These are phyloP conservation scores for Marchantia paleacea DNA, from an alignment of 225 moss, liverwort and hornwort genomes.

Conservation along the genomic window DNA sequence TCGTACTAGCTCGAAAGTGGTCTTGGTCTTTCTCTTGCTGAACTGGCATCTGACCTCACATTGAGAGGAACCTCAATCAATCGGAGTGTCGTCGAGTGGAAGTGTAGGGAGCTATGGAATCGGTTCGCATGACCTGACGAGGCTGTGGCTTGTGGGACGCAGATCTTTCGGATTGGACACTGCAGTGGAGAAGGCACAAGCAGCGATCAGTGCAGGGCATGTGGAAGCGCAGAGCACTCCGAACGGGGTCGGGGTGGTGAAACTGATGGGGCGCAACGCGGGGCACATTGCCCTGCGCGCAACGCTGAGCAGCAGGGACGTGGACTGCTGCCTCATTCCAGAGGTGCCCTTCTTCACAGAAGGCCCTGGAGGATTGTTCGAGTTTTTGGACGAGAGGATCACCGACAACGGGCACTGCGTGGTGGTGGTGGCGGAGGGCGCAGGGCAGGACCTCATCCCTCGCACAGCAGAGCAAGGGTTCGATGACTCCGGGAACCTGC, in stretches of 20 bases:
- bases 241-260: conserved; percentile 77
- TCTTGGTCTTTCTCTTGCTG: too few species aligned
- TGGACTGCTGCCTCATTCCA: conserved; percentile 77
- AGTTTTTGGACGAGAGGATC: conserved; percentile 51
- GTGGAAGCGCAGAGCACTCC: conserved; percentile 78
- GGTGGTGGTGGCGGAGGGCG: conserved; percentile 75
- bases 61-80: too few species aligned
- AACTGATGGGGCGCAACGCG: conserved; percentile 83
- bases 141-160: conserved; percentile 37
- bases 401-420: conserved; percentile 65
- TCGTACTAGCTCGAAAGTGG: too few species aligned
- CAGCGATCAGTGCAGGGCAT: conserved; percentile 71
- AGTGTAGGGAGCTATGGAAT: too few species aligned
- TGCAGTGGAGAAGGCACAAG: conserved; percentile 80
- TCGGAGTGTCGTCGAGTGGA: too few species aligned
- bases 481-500: conserved; percentile 69
- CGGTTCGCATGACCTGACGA: not conserved
- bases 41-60: too few species aligned
- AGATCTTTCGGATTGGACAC: conserved; percentile 80
- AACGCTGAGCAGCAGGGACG: conserved; percentile 78
- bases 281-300: conserved; percentile 79
- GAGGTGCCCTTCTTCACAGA: conserved; percentile 73
- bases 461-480: conserved; percentile 46
- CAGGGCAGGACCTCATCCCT: conserved; percentile 69
- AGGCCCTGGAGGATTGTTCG: conserved; percentile 62